These are phyloP conservation scores for Fusarium anguioides DNA, from an alignment of 2,329 filamentous ascomycete species.

Conservation along the genomic window DNA sequence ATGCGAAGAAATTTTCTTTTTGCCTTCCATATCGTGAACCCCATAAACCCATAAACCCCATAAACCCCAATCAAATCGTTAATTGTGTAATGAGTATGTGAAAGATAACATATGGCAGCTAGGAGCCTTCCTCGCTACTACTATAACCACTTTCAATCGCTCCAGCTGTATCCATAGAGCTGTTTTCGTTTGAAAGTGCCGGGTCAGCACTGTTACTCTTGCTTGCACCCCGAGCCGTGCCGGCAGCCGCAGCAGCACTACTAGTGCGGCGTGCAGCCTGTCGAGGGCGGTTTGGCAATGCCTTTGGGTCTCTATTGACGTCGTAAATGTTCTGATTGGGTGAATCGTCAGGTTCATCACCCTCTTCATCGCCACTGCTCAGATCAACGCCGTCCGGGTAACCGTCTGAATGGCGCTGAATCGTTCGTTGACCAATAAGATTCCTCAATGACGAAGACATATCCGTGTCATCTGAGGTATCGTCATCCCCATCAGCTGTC, in stretches of 20 bases:
- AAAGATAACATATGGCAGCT: background rate
- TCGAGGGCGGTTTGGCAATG: slow-evolving; percentile 33
- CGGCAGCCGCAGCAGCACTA: slow-evolving; percentile 51
- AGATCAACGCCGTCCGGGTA: slow-evolving; percentile 55
- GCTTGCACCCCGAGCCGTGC: slow-evolving; percentile 46
- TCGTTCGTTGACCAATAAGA: slow-evolving; percentile 49
- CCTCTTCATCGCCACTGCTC: slow-evolving; percentile 56
- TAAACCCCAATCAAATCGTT: slow-evolving; percentile 2
- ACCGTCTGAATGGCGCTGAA: slow-evolving; percentile 55
- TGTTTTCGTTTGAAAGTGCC: slow-evolving; percentile 45
- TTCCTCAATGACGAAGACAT: slow-evolving; percentile 47
- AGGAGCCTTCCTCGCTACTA: slow-evolving; percentile 48
- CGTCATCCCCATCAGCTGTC: slow-evolving; percentile 48
- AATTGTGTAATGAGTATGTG: background rate
- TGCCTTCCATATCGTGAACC: background rate
- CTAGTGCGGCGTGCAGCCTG: slow-evolving; percentile 39
- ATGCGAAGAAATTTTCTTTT: background rate
- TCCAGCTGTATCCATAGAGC: slow-evolving; percentile 56
- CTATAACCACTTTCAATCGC: slow-evolving; percentile 54
- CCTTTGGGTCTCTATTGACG: slow-evolving; percentile 28
- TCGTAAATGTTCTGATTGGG: slow-evolving; percentile 49
- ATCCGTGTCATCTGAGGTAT: slow-evolving; percentile 42
- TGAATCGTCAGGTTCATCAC: slow-evolving; percentile 54
- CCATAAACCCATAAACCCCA: background rate
- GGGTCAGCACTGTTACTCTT: slow-evolving; percentile 48